Conservation (phyloP, 169 alveolate genomes). For the Cryptosporidium parvum region DNA sequence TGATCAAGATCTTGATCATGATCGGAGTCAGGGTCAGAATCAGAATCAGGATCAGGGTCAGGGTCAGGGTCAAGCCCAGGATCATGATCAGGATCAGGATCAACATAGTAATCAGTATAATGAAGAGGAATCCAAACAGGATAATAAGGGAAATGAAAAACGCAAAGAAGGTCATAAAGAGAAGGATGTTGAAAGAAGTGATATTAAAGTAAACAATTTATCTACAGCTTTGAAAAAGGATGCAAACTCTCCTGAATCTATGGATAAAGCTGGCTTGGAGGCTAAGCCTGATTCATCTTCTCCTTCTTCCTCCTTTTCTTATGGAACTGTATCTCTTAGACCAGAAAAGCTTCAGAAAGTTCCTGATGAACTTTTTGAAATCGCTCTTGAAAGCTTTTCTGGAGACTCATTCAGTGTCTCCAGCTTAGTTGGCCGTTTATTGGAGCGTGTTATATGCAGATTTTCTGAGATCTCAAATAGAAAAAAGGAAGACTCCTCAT, state of each 20-base stretch:
- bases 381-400: not conserved
- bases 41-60: not conserved
- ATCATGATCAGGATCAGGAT: conserved; percentile 9
- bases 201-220: not conserved
- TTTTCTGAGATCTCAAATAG: conserved; percentile 1
- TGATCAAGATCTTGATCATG: not conserved
- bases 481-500: not conserved
- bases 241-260: not conserved
- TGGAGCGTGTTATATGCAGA: conserved; percentile 16
- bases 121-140: not conserved
- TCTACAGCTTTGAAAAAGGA: not conserved
- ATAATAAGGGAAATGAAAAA: not conserved
- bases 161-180: not conserved
- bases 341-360: conserved; percentile 15
- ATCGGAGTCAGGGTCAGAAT: not conserved
- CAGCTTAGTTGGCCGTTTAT: conserved; percentile 11
- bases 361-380: conserved; percentile 26
- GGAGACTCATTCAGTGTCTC: conserved; percentile 2
- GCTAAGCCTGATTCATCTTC: not conserved
- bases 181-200: not conserved
- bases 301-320: too few relatives aligned
- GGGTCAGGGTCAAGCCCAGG: not conserved
- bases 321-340: not conserved
- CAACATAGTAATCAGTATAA: not conserved
- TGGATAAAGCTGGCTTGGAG: not conserved